Percentiles rank a stretch among this genome's conserved stretches.
phyloP scores from a whole-genome alignment of 345 rosid species.

The Eucalyptus camaldulensis region DNA sequence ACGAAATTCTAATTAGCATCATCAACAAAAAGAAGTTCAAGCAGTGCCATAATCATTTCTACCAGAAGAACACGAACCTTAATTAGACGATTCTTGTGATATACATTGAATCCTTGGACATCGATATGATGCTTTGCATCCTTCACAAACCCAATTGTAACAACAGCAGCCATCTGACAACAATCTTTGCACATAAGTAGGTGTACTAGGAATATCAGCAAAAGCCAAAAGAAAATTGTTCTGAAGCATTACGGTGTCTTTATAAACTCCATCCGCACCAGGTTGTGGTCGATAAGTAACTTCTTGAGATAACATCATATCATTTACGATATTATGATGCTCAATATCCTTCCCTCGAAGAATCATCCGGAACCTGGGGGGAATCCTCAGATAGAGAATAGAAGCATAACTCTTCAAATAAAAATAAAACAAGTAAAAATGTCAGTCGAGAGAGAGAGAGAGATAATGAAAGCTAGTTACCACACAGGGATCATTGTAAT shows the following conservation, averaged over 20 bases:
- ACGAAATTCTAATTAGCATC: background rate
- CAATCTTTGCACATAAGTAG: background rate
- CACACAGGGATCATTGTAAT: background rate
- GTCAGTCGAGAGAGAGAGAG: background rate
- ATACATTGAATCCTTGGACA: conserved; percentile 91
- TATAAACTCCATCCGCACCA: conserved; percentile 34
- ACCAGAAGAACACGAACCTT: conserved; percentile 39
- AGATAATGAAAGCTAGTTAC: background rate
- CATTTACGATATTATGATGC: conserved; percentile 95
- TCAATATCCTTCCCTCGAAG: conserved; percentile 87
- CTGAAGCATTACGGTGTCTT: conserved; percentile 35
- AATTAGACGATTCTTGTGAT: conserved; percentile 91
- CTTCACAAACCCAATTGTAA: conserved; percentile 88
- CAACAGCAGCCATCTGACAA: conserved; percentile 65
- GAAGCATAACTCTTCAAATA: conserved; percentile 73
- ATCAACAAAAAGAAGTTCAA: background rate
- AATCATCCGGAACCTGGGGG: conserved; percentile 68
- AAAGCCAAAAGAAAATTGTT: background rate
- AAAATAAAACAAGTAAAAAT: background rate
- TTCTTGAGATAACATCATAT: conserved; percentile 82
- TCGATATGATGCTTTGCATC: conserved; percentile 84
- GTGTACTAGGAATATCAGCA: background rate
- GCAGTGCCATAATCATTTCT: background rate
- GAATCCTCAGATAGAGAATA: conserved; percentile 88
- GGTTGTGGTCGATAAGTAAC: conserved; percentile 74